These are phyloP conservation scores for Purshia tridentata DNA, from an alignment of 306 rosid species.

Conservation along the genomic window DNA sequence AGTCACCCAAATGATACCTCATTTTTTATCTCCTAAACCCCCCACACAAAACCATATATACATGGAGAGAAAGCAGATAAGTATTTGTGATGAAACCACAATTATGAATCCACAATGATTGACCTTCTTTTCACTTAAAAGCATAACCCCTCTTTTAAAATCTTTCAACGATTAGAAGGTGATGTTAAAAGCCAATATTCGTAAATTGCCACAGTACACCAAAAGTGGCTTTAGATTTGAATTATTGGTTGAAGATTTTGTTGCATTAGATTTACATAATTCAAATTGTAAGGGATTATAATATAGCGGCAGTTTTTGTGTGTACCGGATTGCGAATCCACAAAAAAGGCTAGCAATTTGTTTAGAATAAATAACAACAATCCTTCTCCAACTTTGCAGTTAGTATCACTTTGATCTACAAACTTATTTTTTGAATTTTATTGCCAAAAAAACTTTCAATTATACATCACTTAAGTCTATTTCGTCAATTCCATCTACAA, in stretches of 20 bases:
- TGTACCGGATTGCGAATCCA: background rate
- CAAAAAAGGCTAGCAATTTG: background rate
- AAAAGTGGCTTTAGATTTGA: conserved; percentile 16
- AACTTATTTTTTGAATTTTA: too few relatives aligned
- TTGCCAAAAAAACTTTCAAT: too few relatives aligned
- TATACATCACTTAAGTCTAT: too few relatives aligned
- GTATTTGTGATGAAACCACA: too few relatives aligned
- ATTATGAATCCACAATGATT: conserved; percentile 1
- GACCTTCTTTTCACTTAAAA: conserved; percentile 41
- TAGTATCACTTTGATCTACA: too few relatives aligned
- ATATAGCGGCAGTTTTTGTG: conserved; percentile 35
- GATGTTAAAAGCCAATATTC: too few relatives aligned
- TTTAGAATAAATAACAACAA: too few relatives aligned
- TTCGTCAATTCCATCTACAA: too few relatives aligned
- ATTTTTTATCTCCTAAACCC: background rate
- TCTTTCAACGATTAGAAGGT: conserved; percentile 21
- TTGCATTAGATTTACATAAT: conserved; percentile 42
- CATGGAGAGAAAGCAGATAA: too few relatives aligned
- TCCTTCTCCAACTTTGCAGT: too few relatives aligned
- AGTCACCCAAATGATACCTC: background rate
- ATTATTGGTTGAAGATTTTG: conserved; percentile 41
- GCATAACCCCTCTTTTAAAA: conserved; percentile 47
- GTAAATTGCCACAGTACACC: background rate
- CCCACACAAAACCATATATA: too few relatives aligned
- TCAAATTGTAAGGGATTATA: conserved; percentile 30